Conservation (phyloP, 1,139 yeast genomes). For the Blastobotrys capitulatus region DNA sequence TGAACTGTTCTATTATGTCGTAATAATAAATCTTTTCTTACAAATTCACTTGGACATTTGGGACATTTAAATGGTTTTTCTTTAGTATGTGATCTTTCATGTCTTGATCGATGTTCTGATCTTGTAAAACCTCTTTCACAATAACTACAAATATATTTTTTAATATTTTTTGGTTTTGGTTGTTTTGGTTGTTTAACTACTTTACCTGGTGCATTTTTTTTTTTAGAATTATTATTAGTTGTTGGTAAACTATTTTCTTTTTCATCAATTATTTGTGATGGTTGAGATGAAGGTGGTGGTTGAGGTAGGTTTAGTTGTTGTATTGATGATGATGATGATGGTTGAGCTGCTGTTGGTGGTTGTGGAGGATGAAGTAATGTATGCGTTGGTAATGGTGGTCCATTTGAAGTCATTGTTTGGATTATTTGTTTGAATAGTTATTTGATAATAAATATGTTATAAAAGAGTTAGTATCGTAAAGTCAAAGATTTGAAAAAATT, state of each 20-base stretch:
- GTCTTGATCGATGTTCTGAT: slow-evolving; percentile 76
- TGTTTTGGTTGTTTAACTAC: neutral
- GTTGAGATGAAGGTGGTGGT: neutral
- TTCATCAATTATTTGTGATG: neutral
- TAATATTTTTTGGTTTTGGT: slow-evolving; percentile 14
- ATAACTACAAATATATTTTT: slow-evolving; percentile 67
- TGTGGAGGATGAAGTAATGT: neutral
- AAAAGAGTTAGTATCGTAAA: neutral
- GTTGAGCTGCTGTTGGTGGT: too few species aligned
- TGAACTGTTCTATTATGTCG: slow-evolving; percentile 79
- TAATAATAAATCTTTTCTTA: slow-evolving; percentile 67
- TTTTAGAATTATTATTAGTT: too few species aligned
- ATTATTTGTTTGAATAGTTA: neutral
- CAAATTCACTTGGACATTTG: slow-evolving; percentile 67
- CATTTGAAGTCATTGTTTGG: neutral
- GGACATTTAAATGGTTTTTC: slow-evolving; percentile 76
- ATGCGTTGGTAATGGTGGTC: neutral
- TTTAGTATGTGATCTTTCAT: slow-evolving; percentile 78
- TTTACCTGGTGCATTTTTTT: neutral
- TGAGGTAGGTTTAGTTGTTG: too few species aligned
- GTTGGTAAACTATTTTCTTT: neutral
- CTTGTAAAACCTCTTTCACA: slow-evolving; percentile 79
- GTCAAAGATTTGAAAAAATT: neutral
- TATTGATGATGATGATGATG: too few species aligned
- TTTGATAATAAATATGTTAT: neutral